Evolutionary conservation across 768 basidiomycete genomes (phyloP), one percentile per base, ranked within the genome.

Genomic region (Calocybe cyanea): DNA sequence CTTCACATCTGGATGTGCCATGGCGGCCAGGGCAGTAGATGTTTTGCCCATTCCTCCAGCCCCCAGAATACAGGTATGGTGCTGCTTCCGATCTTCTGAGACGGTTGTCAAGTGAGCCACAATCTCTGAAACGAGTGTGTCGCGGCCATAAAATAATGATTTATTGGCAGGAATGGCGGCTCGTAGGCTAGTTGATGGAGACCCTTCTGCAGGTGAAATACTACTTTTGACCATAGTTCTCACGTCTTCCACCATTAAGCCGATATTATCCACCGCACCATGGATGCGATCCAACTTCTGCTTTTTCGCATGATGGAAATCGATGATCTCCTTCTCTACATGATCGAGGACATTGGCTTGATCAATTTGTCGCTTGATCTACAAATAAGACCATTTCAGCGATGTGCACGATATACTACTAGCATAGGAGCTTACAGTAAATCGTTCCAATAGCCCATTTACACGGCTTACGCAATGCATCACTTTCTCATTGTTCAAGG

Each of bases 71-170:
- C 31, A 32, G 10, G 63, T 25, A n/a, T 50, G 52, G 10, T 57
- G 47, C 1, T 53, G 49, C 24, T 19, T 37, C 2, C 60, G 39
- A n/a, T 8, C n/a, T 32, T 8, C n/a, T 8, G 31, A 8, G 31
- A n/a, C 31, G 31, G 9, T n/a, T n/a, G 31, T 32, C 31, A 32
- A 32, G n/a, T 8, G 9, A 32, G 8, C 8, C 7, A 49, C 49
- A n/a, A 59, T 40, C 14, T 53, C 58, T 13, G 36, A 25, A n/a
- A 59, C 50, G 13, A 38, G n/a, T n/a, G n/a, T n/a, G n/a, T n/a
- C n/a, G n/a, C n/a, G n/a, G n/a, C n/a, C n/a, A n/a, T n/a, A n/a
- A 39, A 61, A 56, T 17, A 57, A 48, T 17, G 23, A 23, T 10
- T 56, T 53, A 24, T 51, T 57, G 3, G 54, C 33, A 5, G 51